These are phyloP conservation scores for Claviceps monticola DNA, from an alignment of 2,329 filamentous ascomycete species.

Conservation along the genomic window DNA sequence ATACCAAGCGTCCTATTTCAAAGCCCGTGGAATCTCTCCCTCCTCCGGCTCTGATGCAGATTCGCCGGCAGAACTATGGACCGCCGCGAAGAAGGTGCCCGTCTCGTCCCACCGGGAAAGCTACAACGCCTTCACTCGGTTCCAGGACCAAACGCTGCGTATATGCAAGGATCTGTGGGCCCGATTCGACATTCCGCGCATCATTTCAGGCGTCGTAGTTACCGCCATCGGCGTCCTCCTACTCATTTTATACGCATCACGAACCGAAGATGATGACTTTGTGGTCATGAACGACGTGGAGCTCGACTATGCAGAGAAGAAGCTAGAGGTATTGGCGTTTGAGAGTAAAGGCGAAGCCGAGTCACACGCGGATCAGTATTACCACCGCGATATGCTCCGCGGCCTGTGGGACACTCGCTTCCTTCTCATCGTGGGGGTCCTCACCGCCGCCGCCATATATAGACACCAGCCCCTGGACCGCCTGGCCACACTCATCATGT, in stretches of 20 bases:
- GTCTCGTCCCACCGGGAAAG: slow-evolving; percentile 22
- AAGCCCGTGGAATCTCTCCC: slow-evolving; percentile 54
- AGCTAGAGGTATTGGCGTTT: slow-evolving; percentile 33
- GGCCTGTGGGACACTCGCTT: slow-evolving; percentile 23
- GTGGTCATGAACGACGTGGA: slow-evolving; percentile 40
- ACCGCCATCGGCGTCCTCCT: slow-evolving; percentile 53
- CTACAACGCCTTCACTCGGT: slow-evolving; percentile 50
- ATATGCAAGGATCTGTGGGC: slow-evolving; percentile 83
- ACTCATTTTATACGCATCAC: slow-evolving; percentile 59
- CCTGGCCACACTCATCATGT: slow-evolving; percentile 25
- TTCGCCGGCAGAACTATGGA: slow-evolving; percentile 28
- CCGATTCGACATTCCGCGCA: slow-evolving; percentile 75
- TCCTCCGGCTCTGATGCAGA: slow-evolving; percentile 34
- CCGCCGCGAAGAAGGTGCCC: slow-evolving; percentile 26
- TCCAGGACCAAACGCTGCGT: slow-evolving; percentile 64
- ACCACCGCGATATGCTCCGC: slow-evolving; percentile 20
- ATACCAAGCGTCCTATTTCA: slow-evolving; percentile 75
- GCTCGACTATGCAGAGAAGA: slow-evolving; percentile 45
- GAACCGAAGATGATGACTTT: slow-evolving; percentile 40
- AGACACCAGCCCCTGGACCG: slow-evolving; percentile 19
- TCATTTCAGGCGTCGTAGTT: slow-evolving; percentile 65
- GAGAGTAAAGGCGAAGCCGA: slow-evolving; percentile 20
- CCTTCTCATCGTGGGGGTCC: slow-evolving; percentile 16
- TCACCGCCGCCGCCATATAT: slow-evolving; percentile 18
- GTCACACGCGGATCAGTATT: slow-evolving; percentile 24